Conservation (phyloP, 2,329 filamentous ascomycete genomes). For the Colletotrichum sp. region DNA sequence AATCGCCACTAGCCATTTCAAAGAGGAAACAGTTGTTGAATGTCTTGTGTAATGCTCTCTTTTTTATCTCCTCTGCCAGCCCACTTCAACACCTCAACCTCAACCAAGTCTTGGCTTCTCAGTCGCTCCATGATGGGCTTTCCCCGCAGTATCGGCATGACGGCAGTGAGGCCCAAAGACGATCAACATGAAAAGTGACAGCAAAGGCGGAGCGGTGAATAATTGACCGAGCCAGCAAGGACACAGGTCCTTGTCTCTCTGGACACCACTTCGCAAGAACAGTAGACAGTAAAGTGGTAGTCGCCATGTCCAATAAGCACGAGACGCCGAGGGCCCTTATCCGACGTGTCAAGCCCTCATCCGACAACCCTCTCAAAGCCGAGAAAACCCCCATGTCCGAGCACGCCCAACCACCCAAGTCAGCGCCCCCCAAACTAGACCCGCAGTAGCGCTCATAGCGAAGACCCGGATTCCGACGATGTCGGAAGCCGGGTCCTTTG, state of each 20-base stretch:
- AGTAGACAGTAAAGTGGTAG: not conserved
- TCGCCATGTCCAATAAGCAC: not conserved
- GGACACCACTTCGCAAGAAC: not conserved
- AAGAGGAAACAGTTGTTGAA: not conserved
- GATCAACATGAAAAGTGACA: not conserved
- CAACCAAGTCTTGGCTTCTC: not conserved
- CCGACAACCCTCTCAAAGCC: not conserved
- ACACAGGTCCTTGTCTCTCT: not conserved
- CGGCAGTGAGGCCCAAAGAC: not conserved
- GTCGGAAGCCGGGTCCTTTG: not conserved
- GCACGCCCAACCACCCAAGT: not conserved
- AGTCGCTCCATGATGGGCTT: not conserved
- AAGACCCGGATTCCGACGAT: not conserved
- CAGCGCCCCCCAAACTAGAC: not conserved
- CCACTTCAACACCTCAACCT: not conserved
- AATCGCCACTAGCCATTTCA: not conserved
- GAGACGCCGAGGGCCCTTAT: not conserved
- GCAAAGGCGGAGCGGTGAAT: not conserved
- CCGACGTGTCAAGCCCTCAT: constrained; percentile 14
- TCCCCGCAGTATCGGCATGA: not conserved
- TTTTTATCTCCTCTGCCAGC: not conserved
- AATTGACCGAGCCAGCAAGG: not conserved
- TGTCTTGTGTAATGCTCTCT: not conserved
- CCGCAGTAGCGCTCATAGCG: not conserved
- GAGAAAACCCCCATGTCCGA: not conserved